Evolutionary conservation across 2,329 filamentous ascomycete genomes (phyloP).

Genomic region (Zymoseptoria ardabiliae): DNA sequence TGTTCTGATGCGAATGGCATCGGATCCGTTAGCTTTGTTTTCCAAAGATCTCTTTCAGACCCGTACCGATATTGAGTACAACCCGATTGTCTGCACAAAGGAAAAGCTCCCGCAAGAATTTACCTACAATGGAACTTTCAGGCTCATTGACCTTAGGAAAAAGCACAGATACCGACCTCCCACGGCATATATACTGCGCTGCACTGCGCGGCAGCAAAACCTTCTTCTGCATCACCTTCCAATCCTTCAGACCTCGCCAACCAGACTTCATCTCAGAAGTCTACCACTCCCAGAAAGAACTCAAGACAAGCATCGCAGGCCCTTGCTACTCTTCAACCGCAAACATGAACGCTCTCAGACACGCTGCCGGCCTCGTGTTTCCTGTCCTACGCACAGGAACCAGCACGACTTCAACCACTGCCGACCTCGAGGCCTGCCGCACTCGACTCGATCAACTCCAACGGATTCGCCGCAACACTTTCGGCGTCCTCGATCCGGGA

Average conservation of each 20-base stretch:
- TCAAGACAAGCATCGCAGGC: neutral
- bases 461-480: neutral
- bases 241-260: neutral
- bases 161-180: neutral
- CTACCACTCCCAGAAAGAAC: neutral
- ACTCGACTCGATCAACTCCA: neutral
- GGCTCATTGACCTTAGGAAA: neutral
- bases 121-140: neutral
- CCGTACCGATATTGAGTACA: no score
- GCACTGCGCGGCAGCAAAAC: neutral
- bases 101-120: neutral
- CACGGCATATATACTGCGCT: neutral
- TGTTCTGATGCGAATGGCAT: no score
- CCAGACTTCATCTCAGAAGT: neutral
- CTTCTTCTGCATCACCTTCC: neutral
- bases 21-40: no score
- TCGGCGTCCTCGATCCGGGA: neutral
- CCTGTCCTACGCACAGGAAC: neutral
- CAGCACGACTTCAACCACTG: neutral
- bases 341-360: neutral
- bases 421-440: neutral
- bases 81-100: neutral
- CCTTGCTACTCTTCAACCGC: neutral
- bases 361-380: neutral
- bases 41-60: no score